Evolutionary conservation across 179 eudicot genomes (phyloP).

Genomic region (Corrigiola litoralis): DNA sequence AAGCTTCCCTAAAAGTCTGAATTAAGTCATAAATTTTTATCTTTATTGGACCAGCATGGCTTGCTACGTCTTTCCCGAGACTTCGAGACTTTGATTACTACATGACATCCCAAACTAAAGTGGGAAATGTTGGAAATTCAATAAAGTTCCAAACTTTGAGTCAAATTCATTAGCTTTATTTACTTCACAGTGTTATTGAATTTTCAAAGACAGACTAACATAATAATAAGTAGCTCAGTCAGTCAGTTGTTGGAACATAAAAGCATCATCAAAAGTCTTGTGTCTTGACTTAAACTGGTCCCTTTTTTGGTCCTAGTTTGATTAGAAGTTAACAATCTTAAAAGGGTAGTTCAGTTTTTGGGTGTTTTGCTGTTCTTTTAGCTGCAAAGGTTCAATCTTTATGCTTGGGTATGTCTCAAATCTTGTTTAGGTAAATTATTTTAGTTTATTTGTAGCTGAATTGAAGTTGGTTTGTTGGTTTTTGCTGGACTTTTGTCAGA

Average conservation of each 20-base stretch:
- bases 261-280: slow-evolving; percentile 17
- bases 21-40: not conserved
- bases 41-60: no score
- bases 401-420: slow-evolving; percentile 25
- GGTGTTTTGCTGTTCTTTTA: slow-evolving; percentile 1
- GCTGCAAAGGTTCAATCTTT: slow-evolving; percentile 18
- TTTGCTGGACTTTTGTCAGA: not conserved
- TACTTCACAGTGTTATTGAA: slow-evolving; percentile 9
- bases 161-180: no score
- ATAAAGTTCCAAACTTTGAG: no score
- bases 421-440: slow-evolving; percentile 9
- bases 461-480: slow-evolving; percentile 17
- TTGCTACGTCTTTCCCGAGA: no score
- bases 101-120: no score
- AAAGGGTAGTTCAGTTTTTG: not conserved
- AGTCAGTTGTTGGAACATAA: no score
- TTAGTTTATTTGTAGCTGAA: slow-evolving; percentile 17
- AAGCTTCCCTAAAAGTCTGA: no score
- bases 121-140: not conserved
- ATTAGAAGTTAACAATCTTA: not conserved
- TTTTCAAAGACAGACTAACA: slow-evolving; percentile 14
- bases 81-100: no score
- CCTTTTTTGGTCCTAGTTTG: not conserved
- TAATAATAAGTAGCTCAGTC: no score
- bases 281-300: slow-evolving; percentile 22